A percentile compares a stretch with the other conserved stretches of the same genome.
phyloP scores from a whole-genome alignment of 345 rosid species.

The Boechera retrofracta region DNA sequence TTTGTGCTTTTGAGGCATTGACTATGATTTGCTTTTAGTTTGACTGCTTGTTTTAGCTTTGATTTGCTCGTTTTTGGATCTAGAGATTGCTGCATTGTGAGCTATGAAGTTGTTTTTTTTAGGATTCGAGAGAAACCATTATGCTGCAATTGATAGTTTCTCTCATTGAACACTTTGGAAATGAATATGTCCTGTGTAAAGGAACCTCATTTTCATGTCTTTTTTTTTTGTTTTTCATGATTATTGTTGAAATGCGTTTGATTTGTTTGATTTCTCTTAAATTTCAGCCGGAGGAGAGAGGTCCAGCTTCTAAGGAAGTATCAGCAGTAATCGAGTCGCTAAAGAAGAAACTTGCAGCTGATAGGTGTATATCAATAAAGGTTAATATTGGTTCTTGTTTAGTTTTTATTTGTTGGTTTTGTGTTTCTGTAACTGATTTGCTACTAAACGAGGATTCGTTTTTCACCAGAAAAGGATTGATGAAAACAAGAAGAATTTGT shows the following conservation, averaged over 20 bases:
- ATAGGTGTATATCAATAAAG: conserved; percentile 65
- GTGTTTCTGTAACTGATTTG: conserved; percentile 34
- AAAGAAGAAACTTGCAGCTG: conserved; percentile 70
- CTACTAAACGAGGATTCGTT: neutral
- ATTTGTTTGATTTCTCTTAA: neutral
- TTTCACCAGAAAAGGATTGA: conserved; percentile 73
- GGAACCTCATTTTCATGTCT: neutral
- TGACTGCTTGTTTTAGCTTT: conserved; percentile 8
- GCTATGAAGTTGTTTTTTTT: conserved; percentile 23
- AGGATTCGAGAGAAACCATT: neutral
- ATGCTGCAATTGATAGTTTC: neutral
- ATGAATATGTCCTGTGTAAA: neutral
- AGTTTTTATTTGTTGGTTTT: neutral
- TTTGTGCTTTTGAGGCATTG: conserved; percentile 9
- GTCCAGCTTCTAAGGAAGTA: conserved; percentile 53
- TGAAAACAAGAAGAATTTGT: conserved; percentile 70
- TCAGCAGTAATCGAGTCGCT: conserved; percentile 62
- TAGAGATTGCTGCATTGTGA: conserved; percentile 38
- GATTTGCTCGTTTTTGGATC: conserved; percentile 9
- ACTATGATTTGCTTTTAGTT: conserved; percentile 18
- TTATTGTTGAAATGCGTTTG: neutral
- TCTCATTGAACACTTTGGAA: neutral
- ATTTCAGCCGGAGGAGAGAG: conserved; percentile 40
- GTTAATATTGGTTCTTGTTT: conserved; percentile 42
- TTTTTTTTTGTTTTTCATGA: too few relatives aligned